Base-by-base conservation (phyloP, 371 early-diverging fungal genomes). In the Nematocida ironsii region DNA sequence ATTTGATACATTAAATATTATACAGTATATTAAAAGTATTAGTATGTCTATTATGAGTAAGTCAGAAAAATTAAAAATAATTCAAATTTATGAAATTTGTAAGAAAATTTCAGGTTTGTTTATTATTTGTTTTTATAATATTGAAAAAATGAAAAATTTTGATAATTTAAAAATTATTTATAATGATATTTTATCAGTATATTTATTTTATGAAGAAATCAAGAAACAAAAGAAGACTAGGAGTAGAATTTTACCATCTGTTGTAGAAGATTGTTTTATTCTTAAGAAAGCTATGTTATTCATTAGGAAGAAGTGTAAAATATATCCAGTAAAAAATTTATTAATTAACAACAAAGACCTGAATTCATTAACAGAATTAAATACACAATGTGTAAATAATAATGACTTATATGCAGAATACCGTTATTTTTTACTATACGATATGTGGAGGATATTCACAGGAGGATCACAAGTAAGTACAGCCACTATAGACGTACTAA, bases 391-490 rank as follows among this genome's bases (percentile, higher is more conserved):
- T 60, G 11, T 23, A 20, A 20, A 60, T 18, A 33, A 60, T 20
- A 7, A 18, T 11, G 11, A 18, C 52, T 9, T 1, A 50, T 23
- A 7, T 1, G 23, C 9, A 9, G 13, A 45, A 52, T 68, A 50
- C 52, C n/a, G n/a, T 23, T 23, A 9, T 6, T 52, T 78, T 69
- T 42, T 78, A n/a, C 54, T 9, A 4, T 78, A 78, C 45, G 80
- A 78, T 71, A 56, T 78, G n/a, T 78, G 80, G 80, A 42, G 57
- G 13, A 70, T 78, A 11, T 40, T 45, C n/a, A 39, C 57, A 9
- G 18, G 25, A 7, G 13, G 11, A 9, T 5, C 9, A 9, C 16
- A 54, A 23, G n/a, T 55, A 11, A 39, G 56, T 55, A 6, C 23
- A 0, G 58, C 52, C 7, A 7, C 3, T 1, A 47, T 60, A 23